A percentile compares a stretch with the other conserved stretches of the same genome.
Evolutionary conservation across 1,284 basidiomycete species (phyloP).

Genomic region (Microbotryum saponariae): DNA sequence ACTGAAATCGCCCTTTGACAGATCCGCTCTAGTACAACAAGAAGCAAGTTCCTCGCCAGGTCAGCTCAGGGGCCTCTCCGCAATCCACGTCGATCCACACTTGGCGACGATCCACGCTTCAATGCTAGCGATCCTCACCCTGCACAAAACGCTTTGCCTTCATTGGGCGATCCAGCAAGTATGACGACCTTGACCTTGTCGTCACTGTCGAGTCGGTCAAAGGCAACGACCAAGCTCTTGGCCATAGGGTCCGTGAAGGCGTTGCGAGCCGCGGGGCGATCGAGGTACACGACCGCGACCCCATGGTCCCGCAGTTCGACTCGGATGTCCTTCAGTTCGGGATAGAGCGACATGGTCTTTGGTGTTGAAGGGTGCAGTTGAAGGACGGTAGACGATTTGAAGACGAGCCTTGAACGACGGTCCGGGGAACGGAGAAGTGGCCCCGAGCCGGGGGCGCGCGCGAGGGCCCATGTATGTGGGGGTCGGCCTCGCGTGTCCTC

Average conservation of each 20-base stretch:
- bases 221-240: background rate
- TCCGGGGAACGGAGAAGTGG: no score
- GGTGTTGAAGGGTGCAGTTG: background rate
- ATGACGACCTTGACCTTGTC: slow-evolving; percentile 13
- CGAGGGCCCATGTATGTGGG: no score
- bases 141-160: slow-evolving; percentile 13
- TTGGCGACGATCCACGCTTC: background rate
- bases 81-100: background rate
- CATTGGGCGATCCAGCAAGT: background rate
- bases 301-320: background rate
- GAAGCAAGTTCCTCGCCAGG: no score
- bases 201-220: slow-evolving; percentile 3
- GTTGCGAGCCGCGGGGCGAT: slow-evolving; percentile 8
- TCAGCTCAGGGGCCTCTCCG: background rate
- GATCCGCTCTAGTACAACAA: slow-evolving; percentile 1
- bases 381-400: no score
- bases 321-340: slow-evolving; percentile 3
- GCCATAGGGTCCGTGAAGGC: slow-evolving; percentile 11
- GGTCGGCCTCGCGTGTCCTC: no score
- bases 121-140: background rate
- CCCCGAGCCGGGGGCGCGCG: no score
- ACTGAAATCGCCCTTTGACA: slow-evolving; percentile 6
- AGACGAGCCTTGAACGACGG: no score
- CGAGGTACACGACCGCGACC: slow-evolving; percentile 7
- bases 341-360: slow-evolving; percentile 1